These are phyloP conservation scores for Globisporangium okanoganense DNA, from an alignment of 352 stramenopile genomes.

Conservation along the genomic window DNA sequence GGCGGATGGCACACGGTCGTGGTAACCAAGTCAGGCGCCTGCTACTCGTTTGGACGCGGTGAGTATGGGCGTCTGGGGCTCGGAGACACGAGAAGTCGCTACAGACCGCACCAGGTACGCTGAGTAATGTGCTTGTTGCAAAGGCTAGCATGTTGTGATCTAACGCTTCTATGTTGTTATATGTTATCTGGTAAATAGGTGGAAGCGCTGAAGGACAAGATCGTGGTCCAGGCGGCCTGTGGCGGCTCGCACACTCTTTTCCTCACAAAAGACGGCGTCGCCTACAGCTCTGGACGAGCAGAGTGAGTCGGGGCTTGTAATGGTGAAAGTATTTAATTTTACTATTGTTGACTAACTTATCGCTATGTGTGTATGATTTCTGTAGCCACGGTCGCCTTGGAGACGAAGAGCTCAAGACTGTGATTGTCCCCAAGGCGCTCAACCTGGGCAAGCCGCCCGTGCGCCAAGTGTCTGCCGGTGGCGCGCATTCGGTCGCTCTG, in stretches of 20 bases:
- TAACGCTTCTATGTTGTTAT: background rate
- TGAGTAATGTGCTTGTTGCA: background rate
- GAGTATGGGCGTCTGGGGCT: slow-evolving; percentile 86
- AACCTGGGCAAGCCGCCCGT: slow-evolving; percentile 55
- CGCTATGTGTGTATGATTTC: background rate
- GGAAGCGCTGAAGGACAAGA: slow-evolving; percentile 55
- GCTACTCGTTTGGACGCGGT: slow-evolving; percentile 73
- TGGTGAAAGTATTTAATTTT: background rate
- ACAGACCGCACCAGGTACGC: slow-evolving; percentile 50
- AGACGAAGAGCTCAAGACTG: slow-evolving; percentile 47
- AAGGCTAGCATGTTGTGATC: background rate
- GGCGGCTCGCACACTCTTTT: slow-evolving; percentile 86
- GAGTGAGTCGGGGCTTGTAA: slow-evolving; percentile 51
- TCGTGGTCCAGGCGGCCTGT: slow-evolving; percentile 70
- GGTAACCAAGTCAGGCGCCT: slow-evolving; percentile 66
- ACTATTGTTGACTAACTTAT: background rate
- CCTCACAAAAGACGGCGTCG: slow-evolving; percentile 78
- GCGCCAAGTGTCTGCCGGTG: slow-evolving; percentile 65
- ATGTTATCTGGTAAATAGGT: slow-evolving; percentile 26
- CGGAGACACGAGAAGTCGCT: slow-evolving; percentile 70
- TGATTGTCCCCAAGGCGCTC: slow-evolving; percentile 44
- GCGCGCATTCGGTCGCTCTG: slow-evolving; percentile 69
- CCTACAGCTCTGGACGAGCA: slow-evolving; percentile 75
- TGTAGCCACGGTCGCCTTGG: slow-evolving; percentile 67
- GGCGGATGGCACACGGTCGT: slow-evolving; percentile 82